A percentile compares a stretch with the other conserved stretches of the same genome.
These are phyloP conservation scores for Aspergillus ustus DNA, from an alignment of 2,329 filamentous ascomycete genomes.

Conservation along the genomic window DNA sequence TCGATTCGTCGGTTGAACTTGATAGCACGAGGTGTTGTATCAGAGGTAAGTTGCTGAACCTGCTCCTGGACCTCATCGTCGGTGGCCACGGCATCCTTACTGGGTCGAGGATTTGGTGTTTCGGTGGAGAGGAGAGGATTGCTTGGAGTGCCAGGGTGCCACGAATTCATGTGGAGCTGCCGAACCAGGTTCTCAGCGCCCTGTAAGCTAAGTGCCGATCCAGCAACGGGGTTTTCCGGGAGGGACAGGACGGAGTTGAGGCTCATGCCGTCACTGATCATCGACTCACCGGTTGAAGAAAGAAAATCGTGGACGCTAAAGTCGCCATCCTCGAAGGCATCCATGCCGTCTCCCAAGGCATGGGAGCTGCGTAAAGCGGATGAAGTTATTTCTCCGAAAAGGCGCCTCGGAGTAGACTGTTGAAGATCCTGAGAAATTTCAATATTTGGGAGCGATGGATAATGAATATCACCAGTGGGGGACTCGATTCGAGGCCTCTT, in stretches of 20 bases:
- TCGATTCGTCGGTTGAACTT: slow-evolving; percentile 45
- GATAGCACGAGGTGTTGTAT: slow-evolving; percentile 37
- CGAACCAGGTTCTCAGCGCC: slow-evolving; percentile 54
- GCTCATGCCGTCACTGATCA: slow-evolving; percentile 40
- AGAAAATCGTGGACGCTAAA: slow-evolving; percentile 45
- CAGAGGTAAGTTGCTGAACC: slow-evolving; percentile 23
- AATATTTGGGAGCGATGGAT: slow-evolving; percentile 49
- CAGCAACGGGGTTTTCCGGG: slow-evolving; percentile 38
- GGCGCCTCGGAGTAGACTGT: slow-evolving; percentile 44
- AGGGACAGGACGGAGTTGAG: slow-evolving; percentile 45
- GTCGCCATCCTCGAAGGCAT: slow-evolving; percentile 37
- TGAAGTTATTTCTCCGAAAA: slow-evolving; percentile 66
- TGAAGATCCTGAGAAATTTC: slow-evolving; percentile 40
- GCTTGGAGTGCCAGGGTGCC: slow-evolving; percentile 38
- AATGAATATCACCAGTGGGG: slow-evolving; percentile 39
- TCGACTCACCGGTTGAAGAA: slow-evolving; percentile 47
- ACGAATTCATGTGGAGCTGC: slow-evolving; percentile 54
- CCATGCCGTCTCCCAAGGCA: slow-evolving; percentile 43
- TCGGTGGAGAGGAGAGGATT: slow-evolving; percentile 36
- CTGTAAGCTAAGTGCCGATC: slow-evolving; percentile 52
- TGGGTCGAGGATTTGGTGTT: slow-evolving; percentile 40
- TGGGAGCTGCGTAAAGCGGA: slow-evolving; percentile 60
- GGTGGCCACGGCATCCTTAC: slow-evolving; percentile 31
- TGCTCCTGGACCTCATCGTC: slow-evolving; percentile 25
- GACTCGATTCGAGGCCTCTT: slow-evolving; percentile 43